Evolutionary conservation across 306 rosid species (phyloP).

Genomic region (Prunus fruticosa): DNA sequence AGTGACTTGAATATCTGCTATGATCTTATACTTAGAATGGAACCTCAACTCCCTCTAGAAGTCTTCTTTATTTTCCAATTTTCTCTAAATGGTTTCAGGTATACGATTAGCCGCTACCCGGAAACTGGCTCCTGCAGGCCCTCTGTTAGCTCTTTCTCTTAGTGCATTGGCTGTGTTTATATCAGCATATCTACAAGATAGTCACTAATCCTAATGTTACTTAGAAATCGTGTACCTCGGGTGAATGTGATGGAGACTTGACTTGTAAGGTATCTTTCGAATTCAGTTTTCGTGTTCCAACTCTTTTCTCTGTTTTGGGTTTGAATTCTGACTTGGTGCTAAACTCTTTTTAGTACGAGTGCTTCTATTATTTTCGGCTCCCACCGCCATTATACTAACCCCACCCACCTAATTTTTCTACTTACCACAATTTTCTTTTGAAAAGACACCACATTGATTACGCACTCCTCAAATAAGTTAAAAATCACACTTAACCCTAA

Average conservation of each 20-base stretch:
- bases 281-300: background rate
- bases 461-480: background rate
- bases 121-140: slow-evolving; percentile 22
- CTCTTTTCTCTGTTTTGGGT: background rate
- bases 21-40: background rate
- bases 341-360: background rate
- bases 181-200: slow-evolving; percentile 19
- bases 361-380: background rate
- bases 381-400: slow-evolving; percentile 1
- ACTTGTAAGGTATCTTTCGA: background rate
- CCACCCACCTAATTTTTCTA: background rate
- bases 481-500: background rate
- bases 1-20: background rate
- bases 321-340: background rate
- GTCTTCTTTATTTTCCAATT: background rate
- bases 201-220: background rate
- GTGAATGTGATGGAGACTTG: background rate
- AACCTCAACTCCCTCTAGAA: background rate
- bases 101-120: slow-evolving; percentile 23
- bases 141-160: slow-evolving; percentile 22
- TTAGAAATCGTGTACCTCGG: background rate
- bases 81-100: background rate
- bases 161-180: slow-evolving; percentile 22
- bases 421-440: background rate
- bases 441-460: background rate